Percentiles rank a stretch among this genome's conserved stretches.
Evolutionary conservation across 2,329 filamentous ascomycete genomes (phyloP).

Genomic region (Pyrenochaeta sp.): DNA sequence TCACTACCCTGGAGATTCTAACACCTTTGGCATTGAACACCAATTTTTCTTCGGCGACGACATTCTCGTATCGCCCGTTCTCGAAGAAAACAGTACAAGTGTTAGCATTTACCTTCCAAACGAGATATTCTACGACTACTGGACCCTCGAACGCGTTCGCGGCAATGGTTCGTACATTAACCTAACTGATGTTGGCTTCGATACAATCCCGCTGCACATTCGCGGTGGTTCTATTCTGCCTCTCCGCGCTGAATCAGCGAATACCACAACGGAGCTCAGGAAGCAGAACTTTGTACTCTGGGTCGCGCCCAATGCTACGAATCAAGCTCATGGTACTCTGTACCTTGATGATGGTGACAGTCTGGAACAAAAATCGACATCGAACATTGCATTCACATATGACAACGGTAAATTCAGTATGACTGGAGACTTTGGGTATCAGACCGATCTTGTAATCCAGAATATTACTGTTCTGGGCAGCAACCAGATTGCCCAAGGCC

Average conservation of each 20-base stretch:
- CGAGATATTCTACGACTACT: conserved; percentile 69
- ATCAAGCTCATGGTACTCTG: conserved; percentile 71
- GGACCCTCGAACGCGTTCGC: conserved; percentile 59
- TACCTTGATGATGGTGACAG: conserved; percentile 82
- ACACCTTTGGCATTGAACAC: conserved; percentile 60
- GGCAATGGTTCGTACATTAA: conserved; percentile 57
- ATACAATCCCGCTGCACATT: conserved; percentile 70
- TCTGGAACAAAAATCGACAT: conserved; percentile 65
- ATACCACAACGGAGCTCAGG: conserved; percentile 70
- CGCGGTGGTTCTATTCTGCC: conserved; percentile 71
- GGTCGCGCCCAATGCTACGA: conserved; percentile 69
- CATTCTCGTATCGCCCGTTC: conserved; percentile 65
- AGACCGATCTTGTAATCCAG: conserved; percentile 31
- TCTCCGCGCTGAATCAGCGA: conserved; percentile 62
- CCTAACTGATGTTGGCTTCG: conserved; percentile 59
- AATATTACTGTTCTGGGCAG: conserved; percentile 39
- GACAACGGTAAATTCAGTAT: conserved; percentile 61
- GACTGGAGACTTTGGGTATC: conserved; percentile 65
- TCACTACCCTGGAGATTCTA: conserved; percentile 67
- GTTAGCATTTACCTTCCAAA: conserved; percentile 66
- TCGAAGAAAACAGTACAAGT: conserved; percentile 60
- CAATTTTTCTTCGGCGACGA: conserved; percentile 68
- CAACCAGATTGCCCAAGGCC: conserved; percentile 61
- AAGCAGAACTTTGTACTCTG: conserved; percentile 75
- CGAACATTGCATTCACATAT: conserved; percentile 68